These are phyloP conservation scores for Incumbomyces lentus DNA, from an alignment of 2,329 filamentous ascomycete species.

Conservation along the genomic window DNA sequence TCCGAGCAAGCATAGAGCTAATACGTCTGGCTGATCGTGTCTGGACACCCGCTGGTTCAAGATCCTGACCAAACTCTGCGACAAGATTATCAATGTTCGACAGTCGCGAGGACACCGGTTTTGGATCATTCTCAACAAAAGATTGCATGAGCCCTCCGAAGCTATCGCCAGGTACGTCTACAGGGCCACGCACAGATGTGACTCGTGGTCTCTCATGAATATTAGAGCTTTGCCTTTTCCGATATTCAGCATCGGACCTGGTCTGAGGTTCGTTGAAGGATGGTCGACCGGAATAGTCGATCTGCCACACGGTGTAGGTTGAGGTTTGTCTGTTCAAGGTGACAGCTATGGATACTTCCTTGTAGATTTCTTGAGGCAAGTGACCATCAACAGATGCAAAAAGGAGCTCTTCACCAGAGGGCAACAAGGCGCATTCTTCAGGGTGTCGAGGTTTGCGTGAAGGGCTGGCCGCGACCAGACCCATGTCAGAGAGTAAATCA, in stretches of 20 bases:
- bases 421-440: conserved; percentile 14
- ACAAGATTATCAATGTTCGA: conserved; percentile 47
- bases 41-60: conserved; percentile 43
- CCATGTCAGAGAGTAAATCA: conserved; percentile 18
- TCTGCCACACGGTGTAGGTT: conserved; percentile 18
- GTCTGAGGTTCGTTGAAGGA: background rate
- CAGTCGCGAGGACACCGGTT: conserved; percentile 1
- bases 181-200: conserved; percentile 42
- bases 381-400: conserved; percentile 15
- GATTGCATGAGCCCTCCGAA: conserved; percentile 47
- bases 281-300: background rate
- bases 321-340: conserved; percentile 16
- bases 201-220: conserved; percentile 58
- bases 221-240: conserved; percentile 52
- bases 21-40: conserved; percentile 63
- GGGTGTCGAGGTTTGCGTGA: conserved; percentile 13
- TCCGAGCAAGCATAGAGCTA: conserved; percentile 80
- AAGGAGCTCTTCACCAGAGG: conserved; percentile 14
- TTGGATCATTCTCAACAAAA: conserved; percentile 10
- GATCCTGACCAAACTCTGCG: conserved; percentile 61
- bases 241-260: conserved; percentile 1
- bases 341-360: conserved; percentile 12
- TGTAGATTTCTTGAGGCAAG: background rate
- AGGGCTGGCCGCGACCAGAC: conserved; percentile 17
- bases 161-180: conserved; percentile 59